Evolutionary conservation across 2,329 filamentous ascomycete genomes (phyloP).

Genomic region (Fusarium sp.): DNA sequence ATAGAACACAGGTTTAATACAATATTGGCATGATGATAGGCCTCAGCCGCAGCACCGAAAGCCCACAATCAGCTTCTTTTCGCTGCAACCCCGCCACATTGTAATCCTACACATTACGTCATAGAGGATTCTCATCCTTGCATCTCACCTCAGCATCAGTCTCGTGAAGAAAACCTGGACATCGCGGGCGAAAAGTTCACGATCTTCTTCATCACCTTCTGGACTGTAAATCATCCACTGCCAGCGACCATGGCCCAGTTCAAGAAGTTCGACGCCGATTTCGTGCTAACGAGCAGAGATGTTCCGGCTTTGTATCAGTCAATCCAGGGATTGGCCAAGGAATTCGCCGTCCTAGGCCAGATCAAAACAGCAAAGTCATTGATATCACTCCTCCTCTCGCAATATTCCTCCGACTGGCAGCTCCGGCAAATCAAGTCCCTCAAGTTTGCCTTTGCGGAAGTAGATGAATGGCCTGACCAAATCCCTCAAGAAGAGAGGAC

Average conservation of each 20-base stretch:
- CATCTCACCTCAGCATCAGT: not conserved
- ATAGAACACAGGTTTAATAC: not conserved
- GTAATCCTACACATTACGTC: not conserved
- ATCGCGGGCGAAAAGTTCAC: not conserved
- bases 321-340: slow-evolving; percentile 20
- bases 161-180: not conserved
- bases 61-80: not conserved
- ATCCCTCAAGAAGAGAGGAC: slow-evolving; percentile 13
- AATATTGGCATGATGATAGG: not conserved
- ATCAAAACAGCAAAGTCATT: slow-evolving; percentile 19
- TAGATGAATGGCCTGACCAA: slow-evolving; percentile 27
- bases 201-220: not conserved
- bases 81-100: not conserved
- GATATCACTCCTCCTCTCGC: slow-evolving; percentile 30
- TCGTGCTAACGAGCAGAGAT: slow-evolving; percentile 7
- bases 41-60: not conserved
- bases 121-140: not conserved
- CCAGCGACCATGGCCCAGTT: slow-evolving; percentile 1
- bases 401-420: slow-evolving; percentile 36
- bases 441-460: slow-evolving; percentile 31
- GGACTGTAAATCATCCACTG: not conserved
- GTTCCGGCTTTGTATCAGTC: slow-evolving; percentile 21
- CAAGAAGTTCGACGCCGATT: slow-evolving; percentile 20
- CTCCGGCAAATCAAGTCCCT: slow-evolving; percentile 2
- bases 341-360: slow-evolving; percentile 35